A percentile compares a stretch with the other conserved stretches of the same genome.
phyloP scores from a whole-genome alignment of 148 eudicot genomes.

The Rheum nobile region DNA sequence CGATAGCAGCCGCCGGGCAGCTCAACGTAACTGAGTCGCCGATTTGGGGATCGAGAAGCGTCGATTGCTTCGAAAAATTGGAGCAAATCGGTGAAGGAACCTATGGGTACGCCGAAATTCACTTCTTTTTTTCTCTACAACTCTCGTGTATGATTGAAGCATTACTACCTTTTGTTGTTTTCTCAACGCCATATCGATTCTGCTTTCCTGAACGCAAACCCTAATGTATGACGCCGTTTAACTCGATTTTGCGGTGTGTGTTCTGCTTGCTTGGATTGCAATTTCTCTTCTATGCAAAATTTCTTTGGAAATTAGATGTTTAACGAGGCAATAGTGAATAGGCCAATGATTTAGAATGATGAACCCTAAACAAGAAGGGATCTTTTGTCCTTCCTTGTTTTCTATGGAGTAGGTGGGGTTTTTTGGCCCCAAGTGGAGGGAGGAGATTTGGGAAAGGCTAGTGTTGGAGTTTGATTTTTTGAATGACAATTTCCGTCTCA shows the following conservation, averaged over 20 bases:
- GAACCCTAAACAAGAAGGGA: neutral
- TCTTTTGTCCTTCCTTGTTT: neutral
- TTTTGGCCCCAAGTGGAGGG: neutral
- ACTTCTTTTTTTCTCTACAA: neutral
- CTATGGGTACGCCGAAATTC: conserved; percentile 38
- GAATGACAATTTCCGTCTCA: neutral
- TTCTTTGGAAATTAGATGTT: neutral
- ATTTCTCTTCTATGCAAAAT: neutral
- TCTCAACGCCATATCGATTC: neutral
- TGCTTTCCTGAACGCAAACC: neutral
- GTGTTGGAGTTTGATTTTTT: neutral
- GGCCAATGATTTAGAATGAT: neutral
- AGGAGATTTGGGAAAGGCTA: neutral
- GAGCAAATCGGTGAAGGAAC: conserved; percentile 94
- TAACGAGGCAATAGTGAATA: neutral
- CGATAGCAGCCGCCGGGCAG: conserved; percentile 57
- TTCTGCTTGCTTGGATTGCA: neutral
- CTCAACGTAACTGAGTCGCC: conserved; percentile 53
- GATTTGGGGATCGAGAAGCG: conserved; percentile 71
- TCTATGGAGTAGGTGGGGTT: neutral
- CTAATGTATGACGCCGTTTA: neutral
- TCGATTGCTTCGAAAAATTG: conserved; percentile 77
- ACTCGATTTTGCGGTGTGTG: neutral
- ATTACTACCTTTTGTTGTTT: neutral
- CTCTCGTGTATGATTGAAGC: neutral